Evolutionary conservation across 2,329 filamentous ascomycete species (phyloP).

Genomic region (Hymenoscyphus occultus): DNA sequence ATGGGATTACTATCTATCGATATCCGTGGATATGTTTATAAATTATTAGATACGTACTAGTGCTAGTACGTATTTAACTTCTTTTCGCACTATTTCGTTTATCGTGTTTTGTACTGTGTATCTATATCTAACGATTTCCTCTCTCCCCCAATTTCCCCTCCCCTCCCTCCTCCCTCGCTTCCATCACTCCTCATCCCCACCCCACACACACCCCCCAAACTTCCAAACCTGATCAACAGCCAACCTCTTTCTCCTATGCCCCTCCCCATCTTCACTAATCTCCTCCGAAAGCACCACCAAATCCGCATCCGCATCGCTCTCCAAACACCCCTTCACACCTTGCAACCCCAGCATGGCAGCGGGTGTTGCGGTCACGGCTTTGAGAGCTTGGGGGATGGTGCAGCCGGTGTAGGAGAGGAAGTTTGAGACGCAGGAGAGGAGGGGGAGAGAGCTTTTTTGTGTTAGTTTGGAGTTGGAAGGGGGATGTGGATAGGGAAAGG

Average conservation of each 20-base stretch:
- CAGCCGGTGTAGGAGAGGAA: too few species aligned
- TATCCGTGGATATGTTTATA: too few species aligned
- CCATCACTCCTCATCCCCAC: not conserved
- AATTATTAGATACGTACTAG: too few species aligned
- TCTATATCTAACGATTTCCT: too few species aligned
- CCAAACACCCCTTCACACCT: constrained; percentile 62
- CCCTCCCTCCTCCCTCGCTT: too few species aligned
- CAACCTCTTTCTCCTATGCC: constrained; percentile 43
- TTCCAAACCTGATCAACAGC: constrained; percentile 32
- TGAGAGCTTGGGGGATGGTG: constrained; percentile 47
- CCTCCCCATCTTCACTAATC: constrained; percentile 39
- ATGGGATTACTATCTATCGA: too few species aligned
- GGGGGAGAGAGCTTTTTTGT: constrained; percentile 37
- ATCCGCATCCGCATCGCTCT: constrained; percentile 64
- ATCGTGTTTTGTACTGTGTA: too few species aligned
- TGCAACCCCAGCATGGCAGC: constrained; percentile 71
- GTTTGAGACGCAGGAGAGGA: too few species aligned
- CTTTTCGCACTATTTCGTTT: too few species aligned
- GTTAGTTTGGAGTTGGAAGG: not conserved
- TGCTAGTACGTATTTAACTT: too few species aligned
- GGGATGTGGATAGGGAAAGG: not conserved
- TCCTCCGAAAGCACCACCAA: constrained; percentile 65
- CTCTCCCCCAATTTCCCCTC: too few species aligned
- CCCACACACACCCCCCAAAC: constrained; percentile 14
- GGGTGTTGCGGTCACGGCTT: constrained; percentile 72